Base-by-base conservation (phyloP, 148 eudicot species). In the Limonium bicolor region DNA sequence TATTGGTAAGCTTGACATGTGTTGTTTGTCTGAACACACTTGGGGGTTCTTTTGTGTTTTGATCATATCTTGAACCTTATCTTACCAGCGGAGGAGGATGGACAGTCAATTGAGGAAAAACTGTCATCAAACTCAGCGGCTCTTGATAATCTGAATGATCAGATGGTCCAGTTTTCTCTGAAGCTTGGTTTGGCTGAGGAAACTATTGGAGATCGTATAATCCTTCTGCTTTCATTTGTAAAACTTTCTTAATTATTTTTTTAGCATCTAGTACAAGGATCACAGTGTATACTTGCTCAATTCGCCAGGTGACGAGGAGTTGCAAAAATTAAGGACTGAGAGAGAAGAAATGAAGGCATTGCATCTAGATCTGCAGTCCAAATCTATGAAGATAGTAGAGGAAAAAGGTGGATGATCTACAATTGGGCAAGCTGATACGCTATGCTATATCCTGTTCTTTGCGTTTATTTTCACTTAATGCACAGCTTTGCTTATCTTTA, bases 81-180 rank as follows among this genome's bases (percentile, higher is more conserved):
- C 28, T 31, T 48, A 40, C 46, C 80, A 90, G 95, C 85, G 66
- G 95, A 81, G 74, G 78, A 73, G 55, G 95, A 85, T 65, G 81
- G 71, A 52, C 66, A 56, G 44, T 38, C 51, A 32, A 65, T 77
- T 30, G 85, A 76, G 56, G 74, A 71, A 31, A 81, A 81, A 54
- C 29, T 84, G 29, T 71, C 71, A 34, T 41, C 72, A 16, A 67
- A 68, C 58, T 71, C 80, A 35, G 71, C 62, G 37, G 76, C 78
- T 27, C 34, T 81, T 44, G 80, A 75, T 45, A 69, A 61, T 32
- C 65, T 84, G 65, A 74, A 73, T 46, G 73, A 65, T 38, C 65
- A 80, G 51, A 57, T 90, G 80, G 78, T 63, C 53, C 50, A 62
- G 20, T 46, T 85, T 62, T 81, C 88, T 27, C 61, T 69, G 41